A percentile compares a stretch with the other conserved stretches of the same genome.
Conservation (phyloP, 208 protist species). For the Crithidia expoeki region DNA sequence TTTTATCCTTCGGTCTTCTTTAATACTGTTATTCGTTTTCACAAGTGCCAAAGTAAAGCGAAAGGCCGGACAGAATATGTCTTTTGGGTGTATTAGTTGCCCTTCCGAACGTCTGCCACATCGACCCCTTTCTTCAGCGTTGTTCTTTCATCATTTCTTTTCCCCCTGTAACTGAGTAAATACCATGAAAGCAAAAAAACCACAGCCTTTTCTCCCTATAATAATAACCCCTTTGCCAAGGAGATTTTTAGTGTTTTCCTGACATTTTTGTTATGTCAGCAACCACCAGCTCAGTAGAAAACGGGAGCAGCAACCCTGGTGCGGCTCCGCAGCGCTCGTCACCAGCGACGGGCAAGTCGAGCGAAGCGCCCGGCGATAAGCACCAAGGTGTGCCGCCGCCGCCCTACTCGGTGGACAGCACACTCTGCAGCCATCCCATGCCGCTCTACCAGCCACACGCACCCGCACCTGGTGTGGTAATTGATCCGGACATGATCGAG, state of each 20-base stretch:
- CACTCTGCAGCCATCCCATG: constrained; percentile 3
- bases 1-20: too few species aligned
- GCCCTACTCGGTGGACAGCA: constrained; percentile 39
- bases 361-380: constrained; percentile 32
- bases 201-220: not conserved
- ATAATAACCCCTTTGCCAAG: too few species aligned
- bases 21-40: too few species aligned
- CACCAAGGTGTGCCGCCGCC: constrained; percentile 43
- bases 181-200: not conserved
- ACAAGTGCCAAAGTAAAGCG: too few species aligned
- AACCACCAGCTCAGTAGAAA: constrained; percentile 5
- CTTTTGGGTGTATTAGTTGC: too few species aligned
- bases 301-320: constrained; percentile 9
- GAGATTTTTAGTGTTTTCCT: not conserved
- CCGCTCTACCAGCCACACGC: constrained; percentile 39
- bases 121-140: too few species aligned
- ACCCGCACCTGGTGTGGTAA: constrained; percentile 26
- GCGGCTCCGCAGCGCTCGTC: constrained; percentile 10
- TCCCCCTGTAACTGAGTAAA: too few species aligned
- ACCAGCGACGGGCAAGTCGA: constrained; percentile 11
- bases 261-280: constrained; percentile 7
- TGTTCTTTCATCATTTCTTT: too few species aligned
- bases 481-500: constrained; percentile 78
- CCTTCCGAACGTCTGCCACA: too few species aligned
- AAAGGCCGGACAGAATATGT: too few species aligned